Conservation (phyloP, 768 basidiomycete species). For the Holtermannia corniformis region DNA sequence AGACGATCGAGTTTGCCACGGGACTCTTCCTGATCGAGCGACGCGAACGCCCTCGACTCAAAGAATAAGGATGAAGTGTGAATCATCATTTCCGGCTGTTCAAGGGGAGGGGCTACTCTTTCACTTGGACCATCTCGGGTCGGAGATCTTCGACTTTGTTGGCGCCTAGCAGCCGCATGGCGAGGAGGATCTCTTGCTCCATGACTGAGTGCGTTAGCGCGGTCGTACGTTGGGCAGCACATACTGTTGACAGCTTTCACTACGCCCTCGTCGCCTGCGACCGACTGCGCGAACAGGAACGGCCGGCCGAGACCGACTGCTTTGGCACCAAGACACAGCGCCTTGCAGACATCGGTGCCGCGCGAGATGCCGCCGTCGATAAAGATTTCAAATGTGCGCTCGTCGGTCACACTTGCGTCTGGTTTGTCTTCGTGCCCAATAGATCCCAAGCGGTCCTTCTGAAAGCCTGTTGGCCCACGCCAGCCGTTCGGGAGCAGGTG, state of each 20-base stretch:
- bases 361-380: conserved; percentile 30
- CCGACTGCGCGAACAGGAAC: conserved; percentile 33
- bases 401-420: conserved; percentile 2
- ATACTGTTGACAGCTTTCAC: conserved; percentile 33
- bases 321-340: conserved; percentile 36
- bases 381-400: conserved; percentile 19
- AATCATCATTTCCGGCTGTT: background rate
- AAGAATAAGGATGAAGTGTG: background rate
- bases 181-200: conserved; percentile 63
- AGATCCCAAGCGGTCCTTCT: conserved; percentile 1
- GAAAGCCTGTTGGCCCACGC: conserved; percentile 20
- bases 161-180: conserved; percentile 69
- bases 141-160: conserved; percentile 55
- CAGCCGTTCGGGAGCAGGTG: conserved; percentile 22
- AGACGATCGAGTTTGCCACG: background rate
- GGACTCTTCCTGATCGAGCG: background rate
- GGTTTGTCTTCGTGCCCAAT: conserved; percentile 1
- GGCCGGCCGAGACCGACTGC: conserved; percentile 38
- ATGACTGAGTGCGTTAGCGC: conserved; percentile 46
- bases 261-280: conserved; percentile 29
- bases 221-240: conserved; percentile 4
- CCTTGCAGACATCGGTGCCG: conserved; percentile 37
- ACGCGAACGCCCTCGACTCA: background rate
- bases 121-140: conserved; percentile 58
- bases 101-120: conserved; percentile 7